Evolutionary conservation across 2,329 filamentous ascomycete genomes (phyloP).

Genomic region (Amauroascus verrucosus): DNA sequence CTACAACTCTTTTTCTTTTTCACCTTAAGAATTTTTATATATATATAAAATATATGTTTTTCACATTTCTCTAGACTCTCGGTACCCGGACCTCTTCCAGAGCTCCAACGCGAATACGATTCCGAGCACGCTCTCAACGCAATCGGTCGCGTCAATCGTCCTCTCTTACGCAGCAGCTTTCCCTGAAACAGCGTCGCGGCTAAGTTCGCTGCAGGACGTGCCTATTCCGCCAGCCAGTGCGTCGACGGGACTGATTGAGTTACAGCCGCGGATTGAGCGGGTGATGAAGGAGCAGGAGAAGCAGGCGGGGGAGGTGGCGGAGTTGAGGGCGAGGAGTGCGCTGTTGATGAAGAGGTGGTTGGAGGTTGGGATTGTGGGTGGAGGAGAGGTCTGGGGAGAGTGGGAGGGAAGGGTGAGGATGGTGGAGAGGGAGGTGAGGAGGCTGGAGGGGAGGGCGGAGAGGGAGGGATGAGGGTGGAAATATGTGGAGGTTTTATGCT

Average conservation of each 20-base stretch:
- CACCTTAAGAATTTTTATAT: too few relatives aligned
- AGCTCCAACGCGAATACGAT: slow-evolving; percentile 25
- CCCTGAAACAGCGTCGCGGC: slow-evolving; percentile 39
- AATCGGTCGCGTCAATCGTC: slow-evolving; percentile 33
- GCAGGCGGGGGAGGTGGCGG: slow-evolving; percentile 33
- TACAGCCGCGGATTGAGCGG: slow-evolving; percentile 35
- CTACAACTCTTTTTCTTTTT: slow-evolving; percentile 14
- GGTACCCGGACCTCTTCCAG: slow-evolving; percentile 35
- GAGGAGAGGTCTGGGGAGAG: slow-evolving; percentile 58
- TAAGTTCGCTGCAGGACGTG: slow-evolving; percentile 40
- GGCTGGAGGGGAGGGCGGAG: slow-evolving; percentile 50
- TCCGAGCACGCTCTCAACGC: slow-evolving; percentile 29
- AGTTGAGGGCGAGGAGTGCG: slow-evolving; percentile 35
- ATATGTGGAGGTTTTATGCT: slow-evolving; percentile 10
- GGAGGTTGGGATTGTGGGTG: slow-evolving; percentile 57
- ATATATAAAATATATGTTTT: too few relatives aligned
- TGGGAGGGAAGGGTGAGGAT: slow-evolving; percentile 58
- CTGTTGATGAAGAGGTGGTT: slow-evolving; percentile 59
- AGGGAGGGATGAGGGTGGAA: slow-evolving; percentile 37
- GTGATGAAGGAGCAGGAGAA: slow-evolving; percentile 29
- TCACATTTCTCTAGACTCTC: slow-evolving; percentile 13
- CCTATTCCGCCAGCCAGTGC: slow-evolving; percentile 35
- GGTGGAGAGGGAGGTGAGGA: slow-evolving; percentile 55
- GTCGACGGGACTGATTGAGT: slow-evolving; percentile 34
- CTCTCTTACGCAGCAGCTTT: slow-evolving; percentile 38